Base-by-base conservation (phyloP, 2,329 filamentous ascomycete species). In the Sporothrix protearum region DNA sequence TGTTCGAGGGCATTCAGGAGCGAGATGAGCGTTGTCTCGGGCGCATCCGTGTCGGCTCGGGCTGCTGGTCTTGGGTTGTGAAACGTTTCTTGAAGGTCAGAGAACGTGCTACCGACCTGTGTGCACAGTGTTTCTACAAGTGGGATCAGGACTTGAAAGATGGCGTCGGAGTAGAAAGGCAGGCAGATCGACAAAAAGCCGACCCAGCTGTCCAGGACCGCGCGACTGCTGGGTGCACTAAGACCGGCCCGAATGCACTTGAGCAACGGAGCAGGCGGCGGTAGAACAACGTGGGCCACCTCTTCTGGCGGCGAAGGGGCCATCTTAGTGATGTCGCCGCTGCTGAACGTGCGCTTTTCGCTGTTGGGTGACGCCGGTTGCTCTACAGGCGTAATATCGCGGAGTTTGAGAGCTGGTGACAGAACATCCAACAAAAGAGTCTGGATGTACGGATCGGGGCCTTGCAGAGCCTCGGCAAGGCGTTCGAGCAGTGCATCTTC, bases 1-100 rank as follows among this genome's bases (percentile, higher is more conserved):
- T 96, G 93, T 80, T 99, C 96, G 1, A 99, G 85, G 0, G 93
- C 96, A 75, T 96, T 95, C n/a, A 99, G 84, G 1, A 99, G 84
- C n/a, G 91, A 90, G 64, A 96, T 93, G 0, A 95, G 81, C 0
- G 91, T 92, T 0, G 91, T 87, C 80, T 93, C 93, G 6, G 87
- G 92, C 67, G 82, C 85, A 75, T 74, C 79, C 2, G 78, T 78
- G 36, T 78, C 77, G 5, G 49, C 25, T 12, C 57, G 49, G 1
- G 16, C 39, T 19, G 68, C 28, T 4, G 69, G 36, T 12, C 45
- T 28, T 7, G 49, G 45, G 22, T 55, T 55, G 36, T 82, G 81
- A 76, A 94, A 95, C 0, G 89, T 88, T 10, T 80, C 81, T 76
- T 91, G 89, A 6, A 98, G 84, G 61, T 88, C 87, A 28, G 86